Percentiles rank a stretch among this genome's conserved stretches.
These are phyloP conservation scores for Viola pubescens DNA, from an alignment of 441 rosid species.

Conservation along the genomic window DNA sequence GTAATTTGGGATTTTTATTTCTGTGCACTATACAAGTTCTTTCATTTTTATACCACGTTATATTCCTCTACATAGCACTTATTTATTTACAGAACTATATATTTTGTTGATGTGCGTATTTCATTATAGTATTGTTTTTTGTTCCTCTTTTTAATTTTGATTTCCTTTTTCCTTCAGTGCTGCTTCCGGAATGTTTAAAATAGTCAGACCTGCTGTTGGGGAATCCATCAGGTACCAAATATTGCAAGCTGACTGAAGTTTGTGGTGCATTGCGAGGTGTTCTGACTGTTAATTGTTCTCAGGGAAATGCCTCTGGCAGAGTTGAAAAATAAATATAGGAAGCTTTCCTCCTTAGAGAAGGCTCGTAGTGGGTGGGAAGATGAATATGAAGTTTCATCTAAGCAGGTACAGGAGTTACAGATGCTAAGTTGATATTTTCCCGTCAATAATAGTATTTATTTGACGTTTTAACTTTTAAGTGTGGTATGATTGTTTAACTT, in stretches of 20 bases:
- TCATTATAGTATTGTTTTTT: no score
- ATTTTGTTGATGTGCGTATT: no score
- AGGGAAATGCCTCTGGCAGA: constrained; percentile 93
- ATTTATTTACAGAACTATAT: no score
- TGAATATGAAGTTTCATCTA: constrained; percentile 87
- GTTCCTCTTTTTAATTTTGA: neutral
- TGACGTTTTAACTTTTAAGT: no score
- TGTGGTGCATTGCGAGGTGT: constrained; percentile 11
- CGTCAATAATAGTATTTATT: neutral
- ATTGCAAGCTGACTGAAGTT: constrained; percentile 5
- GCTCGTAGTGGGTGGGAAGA: constrained; percentile 90
- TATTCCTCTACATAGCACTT: no score
- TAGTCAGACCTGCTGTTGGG: constrained; percentile 93
- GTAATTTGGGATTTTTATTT: neutral
- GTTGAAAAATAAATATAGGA: constrained; percentile 77
- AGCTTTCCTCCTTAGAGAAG: constrained; percentile 64
- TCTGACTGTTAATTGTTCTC: constrained; percentile 14
- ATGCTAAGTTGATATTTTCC: neutral
- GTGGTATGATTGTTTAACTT: no score
- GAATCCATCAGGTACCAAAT: constrained; percentile 75
- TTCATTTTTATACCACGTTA: neutral
- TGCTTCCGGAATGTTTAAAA: constrained; percentile 78
- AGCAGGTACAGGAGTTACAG: constrained; percentile 47
- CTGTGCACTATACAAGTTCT: neutral
- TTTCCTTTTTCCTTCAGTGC: constrained; percentile 33